These are phyloP conservation scores for Phialophora macrospora DNA, from an alignment of 2,329 filamentous ascomycete species.

Conservation along the genomic window DNA sequence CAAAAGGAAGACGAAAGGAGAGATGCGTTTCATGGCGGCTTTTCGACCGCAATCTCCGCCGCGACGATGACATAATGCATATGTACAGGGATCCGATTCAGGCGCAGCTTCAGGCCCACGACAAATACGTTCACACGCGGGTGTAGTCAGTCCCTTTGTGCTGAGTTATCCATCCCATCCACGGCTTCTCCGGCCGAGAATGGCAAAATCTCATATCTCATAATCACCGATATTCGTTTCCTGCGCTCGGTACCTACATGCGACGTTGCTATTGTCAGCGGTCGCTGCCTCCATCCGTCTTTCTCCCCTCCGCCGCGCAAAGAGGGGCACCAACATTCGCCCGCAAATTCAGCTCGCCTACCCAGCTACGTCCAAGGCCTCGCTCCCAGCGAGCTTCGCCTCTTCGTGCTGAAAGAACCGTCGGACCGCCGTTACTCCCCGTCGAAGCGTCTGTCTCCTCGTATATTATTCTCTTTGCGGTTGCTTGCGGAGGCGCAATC, in stretches of 20 bases:
- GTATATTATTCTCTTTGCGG: conserved; percentile 31
- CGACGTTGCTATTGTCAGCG: conserved; percentile 28
- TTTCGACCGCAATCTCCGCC: neutral
- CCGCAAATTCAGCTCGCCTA: conserved; percentile 1
- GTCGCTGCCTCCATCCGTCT: conserved; percentile 18
- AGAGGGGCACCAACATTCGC: conserved; percentile 13
- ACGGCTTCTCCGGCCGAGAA: conserved; percentile 15
- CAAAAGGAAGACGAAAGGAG: neutral
- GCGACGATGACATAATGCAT: conserved; percentile 2
- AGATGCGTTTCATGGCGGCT: too few relatives aligned
- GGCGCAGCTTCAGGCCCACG: conserved; percentile 10
- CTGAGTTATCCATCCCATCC: conserved; percentile 18
- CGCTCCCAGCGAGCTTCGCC: conserved; percentile 4
- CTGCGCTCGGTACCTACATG: conserved; percentile 26
- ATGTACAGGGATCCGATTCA: neutral
- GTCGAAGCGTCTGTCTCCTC: conserved; percentile 30
- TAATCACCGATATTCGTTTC: conserved; percentile 10
- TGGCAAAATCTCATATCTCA: conserved; percentile 14
- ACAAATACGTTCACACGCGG: neutral
- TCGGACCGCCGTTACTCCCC: conserved; percentile 9
- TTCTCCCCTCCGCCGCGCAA: conserved; percentile 12
- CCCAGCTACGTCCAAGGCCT: conserved; percentile 1
- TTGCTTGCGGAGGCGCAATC: conserved; percentile 29
- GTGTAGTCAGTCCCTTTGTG: conserved; percentile 15
- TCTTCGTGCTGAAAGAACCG: neutral